These are phyloP conservation scores for Pisolithus thermaeus DNA, from an alignment of 1,284 basidiomycete genomes.

Conservation along the genomic window DNA sequence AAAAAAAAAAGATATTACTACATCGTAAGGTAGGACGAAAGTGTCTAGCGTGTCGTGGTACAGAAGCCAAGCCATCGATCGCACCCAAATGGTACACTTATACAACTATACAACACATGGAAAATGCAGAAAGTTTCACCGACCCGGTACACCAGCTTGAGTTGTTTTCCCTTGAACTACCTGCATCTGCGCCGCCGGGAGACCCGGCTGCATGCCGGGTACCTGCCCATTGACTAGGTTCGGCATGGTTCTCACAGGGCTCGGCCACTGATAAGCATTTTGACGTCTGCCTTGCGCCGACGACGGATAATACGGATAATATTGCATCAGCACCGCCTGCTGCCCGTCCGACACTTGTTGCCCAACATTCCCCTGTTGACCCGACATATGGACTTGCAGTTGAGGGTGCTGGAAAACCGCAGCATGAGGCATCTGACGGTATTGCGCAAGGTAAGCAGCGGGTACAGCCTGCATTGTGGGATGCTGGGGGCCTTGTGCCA, in stretches of 20 bases:
- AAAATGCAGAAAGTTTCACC: constrained; percentile 17
- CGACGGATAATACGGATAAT: constrained; percentile 30
- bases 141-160: constrained; percentile 35
- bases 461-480: too few relatives aligned
- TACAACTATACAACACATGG: constrained; percentile 1
- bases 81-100: background rate
- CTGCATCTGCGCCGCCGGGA: constrained; percentile 30
- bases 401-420: too few relatives aligned
- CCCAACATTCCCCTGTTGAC: constrained; percentile 18
- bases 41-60: background rate
- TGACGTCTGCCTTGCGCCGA: constrained; percentile 17
- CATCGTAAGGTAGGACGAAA: too few relatives aligned
- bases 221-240: constrained; percentile 23
- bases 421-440: too few relatives aligned
- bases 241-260: constrained; percentile 25
- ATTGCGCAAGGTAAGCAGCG: too few relatives aligned
- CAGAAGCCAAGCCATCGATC: background rate
- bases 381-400: constrained; percentile 14
- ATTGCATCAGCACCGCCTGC: constrained; percentile 27
- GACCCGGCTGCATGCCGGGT: constrained; percentile 24
- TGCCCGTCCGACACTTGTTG: constrained; percentile 24
- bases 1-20: too few relatives aligned
- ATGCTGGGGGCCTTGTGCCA: too few relatives aligned
- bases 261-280: constrained; percentile 27
- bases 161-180: constrained; percentile 30